A percentile compares a stretch with the other conserved stretches of the same genome.
Conservation (phyloP, 2,329 filamentous ascomycete species). For the Pseudopyricularia cyperi region DNA sequence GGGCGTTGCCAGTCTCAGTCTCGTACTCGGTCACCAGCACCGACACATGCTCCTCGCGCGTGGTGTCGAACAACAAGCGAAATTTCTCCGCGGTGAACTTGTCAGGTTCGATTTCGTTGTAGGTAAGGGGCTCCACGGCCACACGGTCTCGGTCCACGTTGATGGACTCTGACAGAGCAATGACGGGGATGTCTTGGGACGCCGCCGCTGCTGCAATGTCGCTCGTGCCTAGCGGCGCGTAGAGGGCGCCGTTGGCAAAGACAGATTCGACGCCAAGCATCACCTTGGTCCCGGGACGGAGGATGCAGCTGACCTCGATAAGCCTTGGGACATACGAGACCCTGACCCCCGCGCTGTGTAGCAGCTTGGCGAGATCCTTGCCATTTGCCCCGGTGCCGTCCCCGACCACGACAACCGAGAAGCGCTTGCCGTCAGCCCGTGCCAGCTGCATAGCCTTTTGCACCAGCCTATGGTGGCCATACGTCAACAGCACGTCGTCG, state of each 20-base stretch:
- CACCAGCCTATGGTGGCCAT: slow-evolving; percentile 74
- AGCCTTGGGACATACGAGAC: slow-evolving; percentile 71
- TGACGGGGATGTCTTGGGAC: slow-evolving; percentile 63
- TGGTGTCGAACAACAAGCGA: slow-evolving; percentile 80
- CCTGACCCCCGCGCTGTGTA: slow-evolving; percentile 53
- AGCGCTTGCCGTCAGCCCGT: slow-evolving; percentile 54
- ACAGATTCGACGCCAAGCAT: slow-evolving; percentile 86
- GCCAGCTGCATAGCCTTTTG: slow-evolving; percentile 70
- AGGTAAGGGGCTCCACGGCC: slow-evolving; percentile 80
- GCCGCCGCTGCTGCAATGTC: slow-evolving; percentile 75
- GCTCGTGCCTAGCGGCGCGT: slow-evolving; percentile 76
- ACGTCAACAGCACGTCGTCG: slow-evolving; percentile 76
- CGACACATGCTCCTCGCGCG: slow-evolving; percentile 72
- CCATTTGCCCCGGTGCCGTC: slow-evolving; percentile 42
- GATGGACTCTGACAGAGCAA: slow-evolving; percentile 85
- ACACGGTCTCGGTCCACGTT: slow-evolving; percentile 84
- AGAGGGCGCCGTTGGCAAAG: slow-evolving; percentile 87
- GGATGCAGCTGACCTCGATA: slow-evolving; percentile 60
- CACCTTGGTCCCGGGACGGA: slow-evolving; percentile 50
- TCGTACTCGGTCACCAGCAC: slow-evolving; percentile 89
- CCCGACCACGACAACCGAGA: slow-evolving; percentile 78
- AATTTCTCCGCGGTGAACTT: slow-evolving; percentile 43
- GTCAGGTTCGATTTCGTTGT: slow-evolving; percentile 80
- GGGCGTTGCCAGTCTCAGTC: slow-evolving; percentile 77
- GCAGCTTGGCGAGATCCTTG: slow-evolving; percentile 50